Conservation (phyloP, 202 grass and related monocot genomes). For the Setaria viridis region DNA sequence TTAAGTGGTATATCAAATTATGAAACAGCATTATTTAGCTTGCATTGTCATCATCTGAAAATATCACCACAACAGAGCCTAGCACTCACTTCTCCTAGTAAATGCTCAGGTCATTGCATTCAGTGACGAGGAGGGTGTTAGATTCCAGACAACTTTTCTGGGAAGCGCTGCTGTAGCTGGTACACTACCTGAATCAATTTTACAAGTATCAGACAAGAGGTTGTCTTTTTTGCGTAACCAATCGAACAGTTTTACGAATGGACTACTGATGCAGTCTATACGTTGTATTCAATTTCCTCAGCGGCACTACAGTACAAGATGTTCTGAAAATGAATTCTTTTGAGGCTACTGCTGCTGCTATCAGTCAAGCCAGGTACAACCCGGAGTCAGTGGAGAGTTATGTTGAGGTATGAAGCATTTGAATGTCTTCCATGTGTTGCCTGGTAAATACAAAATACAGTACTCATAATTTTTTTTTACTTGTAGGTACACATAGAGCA, state of each 20-base stretch:
- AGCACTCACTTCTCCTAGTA: not conserved
- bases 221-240: constrained; percentile 56
- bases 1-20: not conserved
- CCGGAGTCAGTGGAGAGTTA: constrained; percentile 80
- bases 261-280: constrained; percentile 44
- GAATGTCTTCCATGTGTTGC: not conserved
- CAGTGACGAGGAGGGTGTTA: constrained; percentile 95
- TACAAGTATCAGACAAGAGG: constrained; percentile 98
- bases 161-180: constrained; percentile 98
- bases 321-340: constrained; percentile 79
- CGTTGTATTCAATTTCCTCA: constrained; percentile 53
- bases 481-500: constrained; percentile 93
- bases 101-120: constrained; percentile 90
- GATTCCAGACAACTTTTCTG: constrained; percentile 96
- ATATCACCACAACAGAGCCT: not conserved
- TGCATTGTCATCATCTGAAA: not conserved
- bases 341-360: constrained; percentile 54
- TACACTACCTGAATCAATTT: constrained; percentile 84
- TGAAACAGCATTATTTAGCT: not conserved
- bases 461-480: not conserved
- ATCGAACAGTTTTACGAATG: not conserved
- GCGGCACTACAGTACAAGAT: constrained; percentile 82
- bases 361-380: constrained; percentile 66
- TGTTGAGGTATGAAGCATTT: constrained; percentile 69
- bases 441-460: not conserved